Percentiles rank a stretch among this genome's conserved stretches.
Conservation (phyloP, 148 eudicot species). For the Chenopodium formosanum region DNA sequence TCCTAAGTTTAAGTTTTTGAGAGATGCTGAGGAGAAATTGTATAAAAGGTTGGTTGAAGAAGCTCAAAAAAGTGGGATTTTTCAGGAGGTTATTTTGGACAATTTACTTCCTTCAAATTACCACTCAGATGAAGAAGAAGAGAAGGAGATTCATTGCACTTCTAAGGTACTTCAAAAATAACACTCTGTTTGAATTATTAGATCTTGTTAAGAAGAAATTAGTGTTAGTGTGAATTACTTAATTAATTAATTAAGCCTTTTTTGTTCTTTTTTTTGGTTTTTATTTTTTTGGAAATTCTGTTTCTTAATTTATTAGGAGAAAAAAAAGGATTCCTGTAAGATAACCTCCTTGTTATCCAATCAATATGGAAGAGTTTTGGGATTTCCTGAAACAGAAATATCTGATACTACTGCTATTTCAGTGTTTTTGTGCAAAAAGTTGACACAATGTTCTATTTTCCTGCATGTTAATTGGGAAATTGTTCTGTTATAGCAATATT, state of each 20-base stretch:
- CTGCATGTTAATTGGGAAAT: slow-evolving; percentile 19
- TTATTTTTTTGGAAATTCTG: background rate
- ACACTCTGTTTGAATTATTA: slow-evolving; percentile 15
- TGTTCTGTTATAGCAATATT: slow-evolving; percentile 10
- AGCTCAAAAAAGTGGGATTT: slow-evolving; percentile 47
- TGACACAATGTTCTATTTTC: slow-evolving; percentile 7
- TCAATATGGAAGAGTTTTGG: slow-evolving; percentile 23
- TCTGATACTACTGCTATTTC: slow-evolving; percentile 3
- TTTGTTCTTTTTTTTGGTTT: background rate
- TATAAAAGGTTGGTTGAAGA: slow-evolving; percentile 62
- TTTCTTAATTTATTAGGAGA: slow-evolving; percentile 10
- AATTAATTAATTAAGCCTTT: background rate
- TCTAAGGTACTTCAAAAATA: slow-evolving; percentile 65
- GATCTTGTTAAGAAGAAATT: slow-evolving; percentile 9
- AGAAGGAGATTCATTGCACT: slow-evolving; percentile 22
- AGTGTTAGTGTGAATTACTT: slow-evolving; percentile 21
- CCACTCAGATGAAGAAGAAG: slow-evolving; percentile 10
- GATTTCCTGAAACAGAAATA: slow-evolving; percentile 18
- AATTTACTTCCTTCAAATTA: slow-evolving; percentile 2
- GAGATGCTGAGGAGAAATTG: slow-evolving; percentile 92
- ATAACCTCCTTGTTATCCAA: slow-evolving; percentile 24
- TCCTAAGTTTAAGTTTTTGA: slow-evolving; percentile 85
- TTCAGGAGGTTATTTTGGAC: slow-evolving; percentile 27
- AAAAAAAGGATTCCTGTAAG: slow-evolving; percentile 21
- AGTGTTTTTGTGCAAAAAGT: slow-evolving; percentile 14